phyloP scores from a whole-genome alignment of 257 asterid genomes.

The Nicotiana paniculata region DNA sequence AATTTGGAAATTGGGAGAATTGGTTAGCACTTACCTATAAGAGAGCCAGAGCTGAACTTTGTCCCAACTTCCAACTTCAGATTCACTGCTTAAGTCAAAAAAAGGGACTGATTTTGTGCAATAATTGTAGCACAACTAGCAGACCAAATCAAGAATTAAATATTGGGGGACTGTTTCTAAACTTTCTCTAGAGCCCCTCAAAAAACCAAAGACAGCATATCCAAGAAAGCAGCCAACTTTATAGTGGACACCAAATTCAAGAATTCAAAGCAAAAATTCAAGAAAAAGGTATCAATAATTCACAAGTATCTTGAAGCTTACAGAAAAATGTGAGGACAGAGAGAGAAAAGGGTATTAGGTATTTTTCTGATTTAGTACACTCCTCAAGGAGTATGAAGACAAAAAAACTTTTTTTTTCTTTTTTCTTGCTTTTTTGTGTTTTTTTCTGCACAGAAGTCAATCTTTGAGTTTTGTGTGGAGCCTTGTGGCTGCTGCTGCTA shows the following conservation, averaged over 20 bases:
- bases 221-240: background rate
- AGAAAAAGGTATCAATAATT: background rate
- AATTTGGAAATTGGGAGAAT: background rate
- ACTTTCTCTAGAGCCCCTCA: background rate
- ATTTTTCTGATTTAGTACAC: background rate
- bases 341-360: background rate
- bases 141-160: conserved; percentile 4
- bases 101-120: background rate
- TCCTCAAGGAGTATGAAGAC: background rate
- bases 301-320: background rate
- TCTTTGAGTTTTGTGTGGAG: background rate
- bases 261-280: background rate
- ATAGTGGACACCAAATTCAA: background rate
- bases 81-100: background rate
- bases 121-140: conserved; percentile 1
- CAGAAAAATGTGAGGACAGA: background rate
- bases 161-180: background rate
- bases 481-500: background rate
- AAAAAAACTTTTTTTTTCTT: background rate
- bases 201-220: background rate
- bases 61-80: background rate
- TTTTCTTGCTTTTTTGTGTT: background rate
- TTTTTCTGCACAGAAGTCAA: background rate
- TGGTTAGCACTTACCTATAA: background rate
- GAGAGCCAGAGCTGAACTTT: conserved; percentile 5